Evolutionary conservation across 176 grass and related monocot species (phyloP).

Genomic region (Oryza coarctata): DNA sequence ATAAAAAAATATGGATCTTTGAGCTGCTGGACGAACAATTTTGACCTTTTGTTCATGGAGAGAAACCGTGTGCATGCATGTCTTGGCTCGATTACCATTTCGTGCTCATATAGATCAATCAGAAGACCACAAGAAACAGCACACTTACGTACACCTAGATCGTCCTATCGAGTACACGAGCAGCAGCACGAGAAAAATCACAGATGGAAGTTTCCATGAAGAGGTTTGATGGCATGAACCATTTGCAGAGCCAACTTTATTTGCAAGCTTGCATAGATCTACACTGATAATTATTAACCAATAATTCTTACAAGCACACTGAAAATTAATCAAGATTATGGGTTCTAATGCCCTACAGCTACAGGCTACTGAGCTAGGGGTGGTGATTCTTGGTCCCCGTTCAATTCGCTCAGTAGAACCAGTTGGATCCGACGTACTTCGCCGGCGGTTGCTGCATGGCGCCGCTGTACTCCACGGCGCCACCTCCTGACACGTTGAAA

Average conservation of each 20-base stretch:
- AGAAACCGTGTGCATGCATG: not conserved
- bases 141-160: not conserved
- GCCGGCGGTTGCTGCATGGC: slow-evolving; percentile 26
- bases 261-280: not conserved
- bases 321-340: not conserved
- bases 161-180: not conserved
- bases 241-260: not conserved
- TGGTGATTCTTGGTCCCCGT: not conserved
- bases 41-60: not conserved
- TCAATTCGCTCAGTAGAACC: slow-evolving; percentile 35
- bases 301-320: slow-evolving; percentile 12
- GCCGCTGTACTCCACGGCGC: slow-evolving; percentile 20
- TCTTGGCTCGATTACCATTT: not conserved
- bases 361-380: not conserved
- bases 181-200: not conserved
- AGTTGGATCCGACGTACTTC: slow-evolving; percentile 27
- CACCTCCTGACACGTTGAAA: slow-evolving; percentile 22
- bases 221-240: not conserved
- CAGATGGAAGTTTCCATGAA: not conserved
- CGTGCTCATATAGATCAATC: not conserved
- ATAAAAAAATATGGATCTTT: not conserved
- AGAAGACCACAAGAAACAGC: not conserved
- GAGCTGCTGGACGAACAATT: not conserved
- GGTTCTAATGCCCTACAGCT: slow-evolving; percentile 21
- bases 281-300: not conserved